A percentile compares a stretch with the other conserved stretches of the same genome.
Conservation (phyloP, 139 green algal species). For the Tetradesmus lagerheimii region DNA sequence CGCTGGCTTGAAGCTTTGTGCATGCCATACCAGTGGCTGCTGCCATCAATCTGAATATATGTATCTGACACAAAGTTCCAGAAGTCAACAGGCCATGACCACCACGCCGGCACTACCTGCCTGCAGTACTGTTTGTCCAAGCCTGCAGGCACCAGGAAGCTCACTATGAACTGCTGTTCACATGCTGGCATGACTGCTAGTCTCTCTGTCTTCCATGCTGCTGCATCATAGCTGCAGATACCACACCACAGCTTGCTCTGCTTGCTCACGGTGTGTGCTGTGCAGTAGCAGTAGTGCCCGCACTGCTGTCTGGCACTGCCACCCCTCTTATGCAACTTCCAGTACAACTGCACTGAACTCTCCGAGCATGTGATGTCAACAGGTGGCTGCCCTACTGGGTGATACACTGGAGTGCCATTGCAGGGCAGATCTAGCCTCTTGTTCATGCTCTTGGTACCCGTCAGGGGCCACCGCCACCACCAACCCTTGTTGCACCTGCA, state of each 20-base stretch:
- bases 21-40: slow-evolving; percentile 3
- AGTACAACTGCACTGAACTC: neutral
- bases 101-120: slow-evolving; percentile 8
- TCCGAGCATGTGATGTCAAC: neutral
- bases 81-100: slow-evolving; percentile 17
- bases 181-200: neutral
- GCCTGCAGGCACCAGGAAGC: neutral
- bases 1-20: neutral
- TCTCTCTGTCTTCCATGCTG: neutral
- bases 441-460: neutral
- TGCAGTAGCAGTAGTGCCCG: neutral
- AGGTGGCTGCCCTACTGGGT: neutral
- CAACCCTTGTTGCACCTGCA: neutral
- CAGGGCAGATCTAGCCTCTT: neutral
- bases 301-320: neutral
- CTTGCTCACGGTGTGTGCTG: neutral
- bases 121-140: neutral
- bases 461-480: neutral
- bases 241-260: slow-evolving; percentile 4
- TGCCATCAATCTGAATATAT: slow-evolving; percentile 13
- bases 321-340: slow-evolving; percentile 5
- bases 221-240: neutral
- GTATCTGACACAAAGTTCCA: slow-evolving; percentile 4
- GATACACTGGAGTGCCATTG: neutral
- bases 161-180: neutral